Evolutionary conservation across 108 stramenopile genomes (phyloP), one percentile per base, ranked within the genome.

Genomic region (Nitzschia inconspicua): DNA sequence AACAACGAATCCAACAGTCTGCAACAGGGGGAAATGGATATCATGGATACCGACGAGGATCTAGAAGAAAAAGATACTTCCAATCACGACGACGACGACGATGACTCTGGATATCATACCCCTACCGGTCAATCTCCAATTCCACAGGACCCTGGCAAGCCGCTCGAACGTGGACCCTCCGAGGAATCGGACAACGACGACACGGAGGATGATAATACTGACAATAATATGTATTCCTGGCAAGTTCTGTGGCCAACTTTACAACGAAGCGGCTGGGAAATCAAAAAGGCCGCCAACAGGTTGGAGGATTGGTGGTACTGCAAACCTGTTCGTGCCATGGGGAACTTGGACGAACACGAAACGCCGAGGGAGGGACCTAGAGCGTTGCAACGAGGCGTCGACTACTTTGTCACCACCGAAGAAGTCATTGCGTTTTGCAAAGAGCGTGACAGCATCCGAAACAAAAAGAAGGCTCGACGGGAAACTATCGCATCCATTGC

Each of bases 101-200:
- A 39, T 39, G 11, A 11, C 37, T 39, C 37, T 11, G 53, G 53
- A 35, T 54, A 54, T 32, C 22, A 25, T 2, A 54, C 53, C 35
- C 53, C 53, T 35, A 35, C 34, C 18, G 53, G 37, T 22, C 53
- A 54, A 24, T 54, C 53, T 23, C 34, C 53, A 3, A n/a, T 37
- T 3, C 53, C 53, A 2, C 53, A 54, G 34, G 53, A 54, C 24
- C 53, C 53, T 23, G 53, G 53, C 23, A 54, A 54, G 23, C 36
- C 53, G 2, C 53, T 32, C n/a, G n/a, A n/a, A 7, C 35, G 34
- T 18, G 14, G 0, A 7, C 37, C 53, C 8, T 35, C 53, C 31
- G 14, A 10, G 20, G 50, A 51, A 23, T n/a, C 25, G 26, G 53
- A 35, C 3, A 46, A 16, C n/a, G 35, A 22, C n/a, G 3, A 23